Base-by-base conservation (phyloP, 768 basidiomycete genomes). In the Podaxis pistillaris region DNA sequence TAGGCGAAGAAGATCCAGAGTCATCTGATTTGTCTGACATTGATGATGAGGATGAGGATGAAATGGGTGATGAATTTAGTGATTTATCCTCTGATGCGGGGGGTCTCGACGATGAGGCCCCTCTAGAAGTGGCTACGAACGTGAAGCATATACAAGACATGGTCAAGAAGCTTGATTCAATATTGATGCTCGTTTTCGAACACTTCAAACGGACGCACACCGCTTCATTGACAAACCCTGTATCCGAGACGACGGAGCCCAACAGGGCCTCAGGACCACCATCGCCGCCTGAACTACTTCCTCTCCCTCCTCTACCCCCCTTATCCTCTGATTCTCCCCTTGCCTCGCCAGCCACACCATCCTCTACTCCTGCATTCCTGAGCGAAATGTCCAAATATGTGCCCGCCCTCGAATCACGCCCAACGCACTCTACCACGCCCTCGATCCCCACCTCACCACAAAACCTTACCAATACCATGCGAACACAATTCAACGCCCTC, bases 121-220 rank as follows among this genome's bases (percentile, higher is more conserved):
- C 61, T 28, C 69, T 74, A 2, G 81, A 86, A 53, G 67, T 83
- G n/a, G 78, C 80, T 0, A 80, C 82, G 6, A 86, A 91, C 60
- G 72, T 90, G 52, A 82, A 81, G 53, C 85, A 89, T 65, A 86
- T 94, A 52, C 87, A 86, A 59, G 90, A 88, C 52, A 96, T 97
- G 94, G 89, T 93, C 56, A 83, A 83, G 68, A 99, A 99, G 68
- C 83, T 99, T 19, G 97, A 99, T 70, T 83, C 88, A 1, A 93
- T 98, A 67, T 78, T 98, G 30, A 86, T 85, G 36, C 81, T 96
- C 30, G 75, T 97, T 56, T 94, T 98, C 67, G 86, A 93, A 61
- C 91, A 98, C 72, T 90, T 98, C 68, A 79, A 88, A 62, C 78
- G 82, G 17, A 74, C 78, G 15, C 77, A 80, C 63, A 70, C 50